Evolutionary conservation across 495 filamentous ascomycete genomes (phyloP), one percentile per base, ranked within the genome.

Genomic region (Penicillium canescens): DNA sequence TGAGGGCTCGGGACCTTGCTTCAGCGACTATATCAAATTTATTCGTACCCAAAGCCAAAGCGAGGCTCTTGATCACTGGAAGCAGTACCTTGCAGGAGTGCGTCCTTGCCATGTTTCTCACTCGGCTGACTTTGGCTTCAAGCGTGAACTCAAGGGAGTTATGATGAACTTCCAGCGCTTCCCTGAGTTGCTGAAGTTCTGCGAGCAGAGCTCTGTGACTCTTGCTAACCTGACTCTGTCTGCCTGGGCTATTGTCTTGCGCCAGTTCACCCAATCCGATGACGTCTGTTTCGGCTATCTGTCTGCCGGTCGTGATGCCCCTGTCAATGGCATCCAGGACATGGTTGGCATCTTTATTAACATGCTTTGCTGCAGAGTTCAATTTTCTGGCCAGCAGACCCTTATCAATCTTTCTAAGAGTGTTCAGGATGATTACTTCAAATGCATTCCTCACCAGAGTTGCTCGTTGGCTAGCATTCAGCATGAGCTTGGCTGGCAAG

Each of bases 221-320:
- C 50, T 82, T 10, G 75, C 79, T 8, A 82, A 75, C 51, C 48
- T 81, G 14, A 71, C 82, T 7, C 70, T 85, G 23, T 68, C 81
- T 26, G 80, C 74, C 7, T 86, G 84, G 84, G 78, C 78, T 4
- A 62, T 86, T 10, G 76, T 84, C 0, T 69, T 86, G 6, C 71
- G 73, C 28, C 61, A 62, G 9, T 81, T 81, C 55, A 82, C 79
- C 1, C 69, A 66, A 1, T 77, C 73, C 4, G 73, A 83, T 40
- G 75, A 82, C 26, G 72, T 86, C n/a, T 81, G 78, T 54, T 87
- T 86, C 55, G 83, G 83, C 3, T 81, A 81, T 42, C 60, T 76
- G 10, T 74, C 73, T 13, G 72, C 79, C 33, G 78, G 79, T 24
- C 69, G 79, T 37, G 76, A 79, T 61, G 68, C 71, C 12, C 76